phyloP scores from a whole-genome alignment of 148 eudicot genomes.

The Spergularia bocconei region DNA sequence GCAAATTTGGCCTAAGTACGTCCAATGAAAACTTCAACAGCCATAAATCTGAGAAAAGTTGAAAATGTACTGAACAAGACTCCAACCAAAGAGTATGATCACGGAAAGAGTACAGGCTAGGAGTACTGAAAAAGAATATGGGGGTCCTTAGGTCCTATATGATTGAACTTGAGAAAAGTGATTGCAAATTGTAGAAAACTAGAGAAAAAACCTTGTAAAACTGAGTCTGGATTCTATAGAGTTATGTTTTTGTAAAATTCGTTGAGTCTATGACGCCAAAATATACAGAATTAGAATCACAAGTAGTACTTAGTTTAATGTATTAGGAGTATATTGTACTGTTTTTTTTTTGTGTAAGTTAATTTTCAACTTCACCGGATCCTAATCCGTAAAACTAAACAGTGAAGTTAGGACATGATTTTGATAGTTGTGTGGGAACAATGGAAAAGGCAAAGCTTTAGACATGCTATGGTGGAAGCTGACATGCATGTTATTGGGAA shows the following conservation, averaged over 20 bases:
- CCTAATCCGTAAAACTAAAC: neutral
- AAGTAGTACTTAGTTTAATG: no score
- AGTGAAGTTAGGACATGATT: slow-evolving; percentile 35
- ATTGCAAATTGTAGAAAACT: no score
- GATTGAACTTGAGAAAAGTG: neutral
- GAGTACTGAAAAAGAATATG: slow-evolving; percentile 11
- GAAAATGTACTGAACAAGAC: neutral
- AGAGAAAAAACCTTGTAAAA: no score
- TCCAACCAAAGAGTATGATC: neutral
- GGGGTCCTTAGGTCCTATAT: neutral
- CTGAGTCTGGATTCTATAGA: no score
- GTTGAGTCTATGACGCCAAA: no score
- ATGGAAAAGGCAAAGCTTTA: slow-evolving; percentile 1
- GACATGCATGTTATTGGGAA: slow-evolving; percentile 13
- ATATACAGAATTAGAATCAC: no score
- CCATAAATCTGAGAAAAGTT: neutral
- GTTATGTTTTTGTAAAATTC: no score
- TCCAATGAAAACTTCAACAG: neutral
- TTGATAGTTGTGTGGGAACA: slow-evolving; percentile 22
- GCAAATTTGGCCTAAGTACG: slow-evolving; percentile 9
- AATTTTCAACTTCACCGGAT: no score
- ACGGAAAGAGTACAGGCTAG: slow-evolving; percentile 21
- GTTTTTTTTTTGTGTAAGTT: no score
- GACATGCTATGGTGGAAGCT: slow-evolving; percentile 21
- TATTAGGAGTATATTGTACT: no score